Evolutionary conservation across 768 basidiomycete genomes (phyloP).

Genomic region (Lentinula detonsa): DNA sequence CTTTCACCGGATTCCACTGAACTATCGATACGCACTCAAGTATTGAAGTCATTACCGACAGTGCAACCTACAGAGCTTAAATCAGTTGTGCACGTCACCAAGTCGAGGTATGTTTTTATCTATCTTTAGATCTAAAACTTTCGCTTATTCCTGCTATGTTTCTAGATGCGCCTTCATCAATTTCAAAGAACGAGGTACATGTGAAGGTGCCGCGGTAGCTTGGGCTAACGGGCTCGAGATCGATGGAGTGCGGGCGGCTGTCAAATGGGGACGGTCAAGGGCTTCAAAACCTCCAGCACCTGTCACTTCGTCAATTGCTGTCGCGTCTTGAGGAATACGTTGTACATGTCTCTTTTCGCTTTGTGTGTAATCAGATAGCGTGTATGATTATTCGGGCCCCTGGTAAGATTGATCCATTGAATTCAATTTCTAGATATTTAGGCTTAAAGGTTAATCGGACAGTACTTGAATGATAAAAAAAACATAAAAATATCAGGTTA

Average conservation of each 20-base stretch:
- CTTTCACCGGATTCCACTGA: conserved; percentile 70
- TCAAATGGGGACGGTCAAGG: conserved; percentile 88
- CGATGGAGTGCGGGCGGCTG: conserved; percentile 61
- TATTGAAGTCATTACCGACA: conserved; percentile 61
- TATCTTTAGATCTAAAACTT: not conserved
- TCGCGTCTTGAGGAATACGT: conserved; percentile 2
- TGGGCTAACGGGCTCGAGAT: conserved; percentile 92
- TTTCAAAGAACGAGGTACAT: conserved; percentile 76
- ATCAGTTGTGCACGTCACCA: conserved; percentile 81
- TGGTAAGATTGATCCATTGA: not conserved
- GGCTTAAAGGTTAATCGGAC: too few species aligned
- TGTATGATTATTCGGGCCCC: not conserved
- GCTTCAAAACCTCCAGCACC: conserved; percentile 26
- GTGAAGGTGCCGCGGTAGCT: conserved; percentile 83
- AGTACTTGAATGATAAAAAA: too few species aligned
- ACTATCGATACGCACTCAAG: conserved; percentile 64
- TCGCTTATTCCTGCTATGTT: conserved; percentile 1
- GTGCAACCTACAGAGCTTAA: conserved; percentile 62
- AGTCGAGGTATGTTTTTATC: conserved; percentile 50
- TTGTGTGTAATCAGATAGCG: not conserved
- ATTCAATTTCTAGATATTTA: not conserved
- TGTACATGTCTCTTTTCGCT: not conserved
- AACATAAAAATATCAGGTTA: not conserved
- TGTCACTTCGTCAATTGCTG: conserved; percentile 11
- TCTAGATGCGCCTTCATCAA: conserved; percentile 91